A percentile compares a stretch with the other conserved stretches of the same genome.
phyloP scores from a whole-genome alignment of 139 green algal genomes.

The Limnomonas spitsbergensis region DNA sequence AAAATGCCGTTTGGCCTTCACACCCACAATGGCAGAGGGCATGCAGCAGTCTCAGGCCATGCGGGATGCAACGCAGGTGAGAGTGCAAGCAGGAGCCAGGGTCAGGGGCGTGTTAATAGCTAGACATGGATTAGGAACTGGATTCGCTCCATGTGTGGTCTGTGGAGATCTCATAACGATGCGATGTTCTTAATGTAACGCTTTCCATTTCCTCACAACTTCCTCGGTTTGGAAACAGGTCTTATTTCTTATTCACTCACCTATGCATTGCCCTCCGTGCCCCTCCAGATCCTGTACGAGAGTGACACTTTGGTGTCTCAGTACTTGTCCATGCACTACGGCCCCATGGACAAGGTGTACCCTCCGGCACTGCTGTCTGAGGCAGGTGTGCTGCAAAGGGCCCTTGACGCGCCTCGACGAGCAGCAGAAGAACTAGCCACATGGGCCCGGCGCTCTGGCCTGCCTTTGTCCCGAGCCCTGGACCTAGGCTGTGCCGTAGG shows the following conservation, averaged over 20 bases:
- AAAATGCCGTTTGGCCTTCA: slow-evolving; percentile 39
- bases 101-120: too few relatives aligned
- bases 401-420: slow-evolving; percentile 44
- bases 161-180: too few relatives aligned
- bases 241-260: too few relatives aligned
- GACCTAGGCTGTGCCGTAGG: slow-evolving; percentile 79
- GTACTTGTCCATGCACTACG: slow-evolving; percentile 56
- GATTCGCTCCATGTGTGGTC: too few relatives aligned
- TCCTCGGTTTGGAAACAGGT: too few relatives aligned
- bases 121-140: too few relatives aligned
- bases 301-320: slow-evolving; percentile 47
- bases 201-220: too few relatives aligned
- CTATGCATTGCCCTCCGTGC: not conserved
- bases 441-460: slow-evolving; percentile 22
- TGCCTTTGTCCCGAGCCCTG: slow-evolving; percentile 39
- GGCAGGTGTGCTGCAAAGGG: slow-evolving; percentile 18
- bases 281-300: slow-evolving; percentile 44
- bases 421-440: slow-evolving; percentile 29
- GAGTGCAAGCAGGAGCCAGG: slow-evolving; percentile 31
- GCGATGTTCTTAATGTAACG: too few relatives aligned
- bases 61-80: slow-evolving; percentile 35
- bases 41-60: slow-evolving; percentile 24
- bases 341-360: slow-evolving; percentile 35
- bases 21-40: slow-evolving; percentile 42
- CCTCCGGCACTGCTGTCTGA: slow-evolving; percentile 6